A percentile compares a stretch with the other conserved stretches of the same genome.
phyloP scores from a whole-genome alignment of 179 eudicot species.

The Camellia oleifera region DNA sequence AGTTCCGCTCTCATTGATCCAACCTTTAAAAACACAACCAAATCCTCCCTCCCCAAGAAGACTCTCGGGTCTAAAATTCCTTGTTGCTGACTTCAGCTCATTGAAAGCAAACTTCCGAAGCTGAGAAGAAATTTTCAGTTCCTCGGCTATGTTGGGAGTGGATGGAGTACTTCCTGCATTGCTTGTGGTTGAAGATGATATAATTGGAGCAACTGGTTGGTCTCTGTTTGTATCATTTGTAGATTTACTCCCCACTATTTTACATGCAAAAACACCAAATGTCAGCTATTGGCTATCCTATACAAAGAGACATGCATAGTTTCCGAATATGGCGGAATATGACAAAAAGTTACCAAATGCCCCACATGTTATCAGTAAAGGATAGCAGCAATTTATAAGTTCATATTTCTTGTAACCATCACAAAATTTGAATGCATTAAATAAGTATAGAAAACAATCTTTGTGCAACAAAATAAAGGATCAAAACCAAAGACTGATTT shows the following conservation, averaged over 20 bases:
- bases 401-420: not conserved
- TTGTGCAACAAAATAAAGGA: not conserved
- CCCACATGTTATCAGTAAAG: not conserved
- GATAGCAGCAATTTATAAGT: not conserved
- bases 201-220: slow-evolving; percentile 39
- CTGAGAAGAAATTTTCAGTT: slow-evolving; percentile 44
- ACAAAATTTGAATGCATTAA: not conserved
- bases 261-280: not conserved
- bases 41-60: slow-evolving; percentile 16
- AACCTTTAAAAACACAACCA: slow-evolving; percentile 17
- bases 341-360: not conserved
- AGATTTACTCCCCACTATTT: slow-evolving; percentile 39
- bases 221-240: slow-evolving; percentile 34
- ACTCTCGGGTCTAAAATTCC: slow-evolving; percentile 11
- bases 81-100: slow-evolving; percentile 16
- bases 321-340: not conserved
- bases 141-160: slow-evolving; percentile 34
- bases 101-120: slow-evolving; percentile 30
- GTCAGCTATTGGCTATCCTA: not conserved
- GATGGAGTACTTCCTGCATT: slow-evolving; percentile 37
- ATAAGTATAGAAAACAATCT: not conserved
- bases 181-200: slow-evolving; percentile 41
- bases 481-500: not conserved
- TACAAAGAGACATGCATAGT: not conserved
- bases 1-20: slow-evolving; percentile 19